Conservation (phyloP, 441 rosid species). For the Jatropha multifida region DNA sequence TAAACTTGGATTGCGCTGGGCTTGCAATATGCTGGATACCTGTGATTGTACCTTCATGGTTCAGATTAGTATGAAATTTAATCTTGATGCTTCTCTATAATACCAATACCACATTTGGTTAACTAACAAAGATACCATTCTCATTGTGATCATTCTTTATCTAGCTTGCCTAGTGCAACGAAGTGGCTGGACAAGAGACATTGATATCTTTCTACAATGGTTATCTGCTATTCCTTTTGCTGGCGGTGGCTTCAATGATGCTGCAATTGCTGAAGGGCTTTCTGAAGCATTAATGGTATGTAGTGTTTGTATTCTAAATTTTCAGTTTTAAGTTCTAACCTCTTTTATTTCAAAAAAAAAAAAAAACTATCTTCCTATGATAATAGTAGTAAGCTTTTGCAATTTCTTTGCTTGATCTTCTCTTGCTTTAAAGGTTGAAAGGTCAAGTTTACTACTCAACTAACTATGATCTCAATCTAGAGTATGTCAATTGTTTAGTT, state of each 20-base stretch:
- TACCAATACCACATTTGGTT: constrained; percentile 1
- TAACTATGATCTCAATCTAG: not conserved
- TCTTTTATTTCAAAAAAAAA: not conserved
- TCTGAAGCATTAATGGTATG: constrained; percentile 94
- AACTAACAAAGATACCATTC: not conserved
- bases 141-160: constrained; percentile 16
- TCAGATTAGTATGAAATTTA: not conserved
- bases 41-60: not conserved
- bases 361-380: not conserved
- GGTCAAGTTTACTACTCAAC: not conserved
- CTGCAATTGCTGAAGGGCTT: constrained; percentile 98
- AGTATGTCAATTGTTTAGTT: no score
- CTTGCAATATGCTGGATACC: not conserved
- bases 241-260: constrained; percentile 94
- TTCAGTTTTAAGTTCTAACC: constrained; percentile 12
- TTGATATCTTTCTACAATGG: constrained; percentile 79
- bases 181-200: constrained; percentile 93
- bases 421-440: not conserved
- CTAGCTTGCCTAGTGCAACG: constrained; percentile 90
- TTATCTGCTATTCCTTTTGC: constrained; percentile 68
- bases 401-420: not conserved
- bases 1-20: not conserved
- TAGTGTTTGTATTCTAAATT: constrained; percentile 6
- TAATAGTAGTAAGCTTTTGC: not conserved
- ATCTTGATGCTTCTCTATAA: constrained; percentile 7